Conservation (phyloP, 2,329 filamentous ascomycete species). For the Pseudogymnoascus sp. region DNA sequence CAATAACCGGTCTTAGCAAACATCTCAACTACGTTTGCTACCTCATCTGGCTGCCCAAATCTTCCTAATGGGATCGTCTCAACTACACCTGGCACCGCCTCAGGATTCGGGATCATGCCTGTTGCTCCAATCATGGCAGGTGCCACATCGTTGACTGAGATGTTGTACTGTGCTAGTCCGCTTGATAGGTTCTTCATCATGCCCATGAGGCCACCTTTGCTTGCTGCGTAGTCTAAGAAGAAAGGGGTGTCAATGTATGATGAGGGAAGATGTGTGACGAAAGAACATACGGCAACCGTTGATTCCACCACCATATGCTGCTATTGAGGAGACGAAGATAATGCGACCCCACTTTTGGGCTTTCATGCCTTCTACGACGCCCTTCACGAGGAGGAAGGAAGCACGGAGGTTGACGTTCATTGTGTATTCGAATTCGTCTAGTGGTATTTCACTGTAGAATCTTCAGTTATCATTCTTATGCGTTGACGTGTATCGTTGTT, state of each 20-base stretch:
- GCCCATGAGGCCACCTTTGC: conserved; percentile 41
- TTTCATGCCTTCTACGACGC: conserved; percentile 31
- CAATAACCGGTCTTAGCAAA: conserved; percentile 41
- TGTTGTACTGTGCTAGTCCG: conserved; percentile 37
- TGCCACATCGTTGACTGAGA: conserved; percentile 44
- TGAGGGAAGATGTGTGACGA: not conserved
- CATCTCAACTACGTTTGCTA: conserved; percentile 43
- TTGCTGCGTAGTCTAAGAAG: conserved; percentile 26
- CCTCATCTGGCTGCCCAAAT: conserved; percentile 40
- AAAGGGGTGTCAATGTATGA: not conserved
- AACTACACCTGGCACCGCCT: conserved; percentile 23
- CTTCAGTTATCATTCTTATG: not conserved
- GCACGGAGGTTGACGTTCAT: conserved; percentile 25
- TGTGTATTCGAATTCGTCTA: conserved; percentile 27
- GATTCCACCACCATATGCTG: conserved; percentile 23
- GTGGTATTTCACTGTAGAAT: conserved; percentile 22
- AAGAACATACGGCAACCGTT: conserved; percentile 25
- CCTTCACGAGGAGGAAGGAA: conserved; percentile 25
- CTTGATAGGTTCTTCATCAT: conserved; percentile 41
- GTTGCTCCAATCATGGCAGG: conserved; percentile 42
- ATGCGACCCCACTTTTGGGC: conserved; percentile 34
- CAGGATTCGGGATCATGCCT: conserved; percentile 36
- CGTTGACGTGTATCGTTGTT: not conserved
- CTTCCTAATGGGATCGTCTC: conserved; percentile 38
- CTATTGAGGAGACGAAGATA: conserved; percentile 25